A percentile compares a stretch with the other conserved stretches of the same genome.
Evolutionary conservation across 768 basidiomycete species (phyloP).

Genomic region (Boletus tylopilopsis): DNA sequence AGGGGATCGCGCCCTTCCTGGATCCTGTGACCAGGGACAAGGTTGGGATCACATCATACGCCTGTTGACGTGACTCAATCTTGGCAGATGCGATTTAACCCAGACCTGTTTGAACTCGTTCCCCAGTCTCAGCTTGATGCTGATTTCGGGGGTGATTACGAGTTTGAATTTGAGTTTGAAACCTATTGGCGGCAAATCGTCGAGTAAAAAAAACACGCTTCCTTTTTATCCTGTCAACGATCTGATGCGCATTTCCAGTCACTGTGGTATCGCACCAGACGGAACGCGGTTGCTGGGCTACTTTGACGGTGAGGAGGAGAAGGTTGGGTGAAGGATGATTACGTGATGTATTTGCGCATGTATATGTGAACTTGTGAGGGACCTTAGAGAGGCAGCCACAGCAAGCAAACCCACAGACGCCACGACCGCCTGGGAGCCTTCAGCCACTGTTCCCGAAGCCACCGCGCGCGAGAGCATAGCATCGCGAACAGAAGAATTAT

Average conservation of each 20-base stretch:
- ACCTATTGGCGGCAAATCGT: constrained; percentile 80
- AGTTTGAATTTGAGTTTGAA: constrained; percentile 68
- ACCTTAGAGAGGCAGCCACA: constrained; percentile 14
- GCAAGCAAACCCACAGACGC: constrained; percentile 18
- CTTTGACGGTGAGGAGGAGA: constrained; percentile 21
- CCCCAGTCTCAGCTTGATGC: constrained; percentile 73
- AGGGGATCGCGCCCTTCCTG: constrained; percentile 80
- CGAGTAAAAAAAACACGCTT: constrained; percentile 44
- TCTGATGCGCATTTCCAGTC: constrained; percentile 32
- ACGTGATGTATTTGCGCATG: constrained; percentile 22
- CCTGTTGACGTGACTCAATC: neutral
- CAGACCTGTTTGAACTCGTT: constrained; percentile 71
- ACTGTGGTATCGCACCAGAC: constrained; percentile 54
- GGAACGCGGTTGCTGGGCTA: constrained; percentile 43
- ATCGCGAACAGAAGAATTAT: constrained; percentile 4
- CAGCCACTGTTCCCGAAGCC: constrained; percentile 25
- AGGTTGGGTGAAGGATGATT: constrained; percentile 13
- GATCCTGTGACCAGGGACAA: constrained; percentile 89
- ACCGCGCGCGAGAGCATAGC: constrained; percentile 14
- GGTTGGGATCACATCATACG: constrained; percentile 34
- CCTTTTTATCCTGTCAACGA: neutral
- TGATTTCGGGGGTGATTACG: constrained; percentile 77
- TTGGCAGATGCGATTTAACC: constrained; percentile 82
- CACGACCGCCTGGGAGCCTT: constrained; percentile 24
- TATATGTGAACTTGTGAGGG: constrained; percentile 7